Base-by-base conservation (phyloP, 306 rosid species). In the Cicer chorassanicum region DNA sequence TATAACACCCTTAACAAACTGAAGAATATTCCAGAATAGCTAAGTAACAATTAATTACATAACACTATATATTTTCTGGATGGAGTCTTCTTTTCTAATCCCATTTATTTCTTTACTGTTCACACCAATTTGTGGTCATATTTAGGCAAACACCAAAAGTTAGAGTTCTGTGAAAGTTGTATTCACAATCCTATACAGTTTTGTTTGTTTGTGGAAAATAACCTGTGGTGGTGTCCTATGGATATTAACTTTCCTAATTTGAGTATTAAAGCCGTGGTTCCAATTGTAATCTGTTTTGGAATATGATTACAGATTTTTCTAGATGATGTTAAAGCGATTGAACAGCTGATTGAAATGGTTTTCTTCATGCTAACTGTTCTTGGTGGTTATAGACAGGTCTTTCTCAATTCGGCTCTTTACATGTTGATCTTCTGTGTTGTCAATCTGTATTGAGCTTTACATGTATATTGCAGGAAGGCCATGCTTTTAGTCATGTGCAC, bases 301-400 rank as follows among this genome's bases (percentile, higher is more conserved):
- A 73, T 77, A 61, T 84, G 78, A 78, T 83, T 76, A 46, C 92
- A 91, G 98, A 84, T 89, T 86, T 81, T 91, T 81, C 86, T 91
- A 12, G 98, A 90, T 71, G 96, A 94, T 81, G 91, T 86, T 49
- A 91, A 94, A 86, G 79, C 80, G 72, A 66, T 85, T 65, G 97
- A 88, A 77, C 97, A 88, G 85, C 91, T 88, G 74, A 84, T 89
- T 74, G 97, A 94, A 81, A 69, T 94, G 84, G 91, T 90, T 84
- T 87, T 89, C 84, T 94, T 88, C 85, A 75, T 86, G 83, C 88
- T 91, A 38, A 84, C 89, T 55, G 84, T 88, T 73, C 89, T 87
- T 65, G 87, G 88, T 69, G 86, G 92, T 77, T 82, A 76, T 73
- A 85, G 86, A 86, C 91, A 88, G 98, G 98, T 94, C 73, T 68